Conservation (phyloP, 2,329 filamentous ascomycete species). For the Claviceps humidiphila region DNA sequence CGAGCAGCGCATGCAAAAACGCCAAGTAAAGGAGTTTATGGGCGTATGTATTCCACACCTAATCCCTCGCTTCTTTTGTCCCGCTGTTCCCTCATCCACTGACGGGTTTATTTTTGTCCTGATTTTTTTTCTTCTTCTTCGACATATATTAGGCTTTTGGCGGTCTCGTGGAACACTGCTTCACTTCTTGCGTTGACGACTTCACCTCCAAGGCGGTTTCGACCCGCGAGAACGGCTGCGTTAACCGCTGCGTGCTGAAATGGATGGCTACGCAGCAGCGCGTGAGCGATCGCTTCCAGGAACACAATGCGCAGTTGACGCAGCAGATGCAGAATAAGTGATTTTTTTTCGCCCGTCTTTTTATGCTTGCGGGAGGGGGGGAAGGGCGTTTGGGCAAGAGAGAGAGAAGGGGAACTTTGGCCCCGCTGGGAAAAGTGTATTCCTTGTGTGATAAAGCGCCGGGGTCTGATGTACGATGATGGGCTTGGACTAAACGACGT, state of each 20-base stretch:
- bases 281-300: constrained; percentile 78
- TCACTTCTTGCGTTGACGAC: constrained; percentile 93
- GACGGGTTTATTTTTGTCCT: not conserved
- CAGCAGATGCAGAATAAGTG: constrained; percentile 37
- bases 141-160: constrained; percentile 19
- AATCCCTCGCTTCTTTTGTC: not conserved
- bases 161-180: constrained; percentile 64
- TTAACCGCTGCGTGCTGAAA: constrained; percentile 92
- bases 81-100: not conserved
- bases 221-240: constrained; percentile 77
- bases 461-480: not conserved
- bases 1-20: constrained; percentile 87
- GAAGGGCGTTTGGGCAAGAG: not conserved
- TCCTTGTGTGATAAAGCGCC: too few species aligned
- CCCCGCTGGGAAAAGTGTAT: not conserved
- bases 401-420: not conserved
- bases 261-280: constrained; percentile 85
- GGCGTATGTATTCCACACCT: constrained; percentile 54
- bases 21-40: constrained; percentile 99
- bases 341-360: not conserved
- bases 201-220: constrained; percentile 95
- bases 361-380: not conserved
- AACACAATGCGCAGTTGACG: constrained; percentile 49
- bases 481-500: not conserved
- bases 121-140: not conserved